These are phyloP conservation scores for Pseudopithomyces chartarum DNA, from an alignment of 2,329 filamentous ascomycete genomes.

Conservation along the genomic window DNA sequence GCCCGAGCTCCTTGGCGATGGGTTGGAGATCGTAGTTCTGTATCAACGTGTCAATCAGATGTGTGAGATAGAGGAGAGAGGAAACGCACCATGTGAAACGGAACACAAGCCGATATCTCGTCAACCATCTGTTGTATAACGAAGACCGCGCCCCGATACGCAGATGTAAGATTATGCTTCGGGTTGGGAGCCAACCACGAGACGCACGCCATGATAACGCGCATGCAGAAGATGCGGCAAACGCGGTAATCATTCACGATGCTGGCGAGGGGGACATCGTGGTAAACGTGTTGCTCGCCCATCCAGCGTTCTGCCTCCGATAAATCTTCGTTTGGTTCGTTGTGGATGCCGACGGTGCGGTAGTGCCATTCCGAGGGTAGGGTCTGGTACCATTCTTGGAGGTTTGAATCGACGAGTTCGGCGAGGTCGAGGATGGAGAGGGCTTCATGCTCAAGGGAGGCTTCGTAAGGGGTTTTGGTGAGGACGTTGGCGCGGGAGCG, in stretches of 20 bases:
- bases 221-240: slow-evolving; percentile 46
- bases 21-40: slow-evolving; percentile 42
- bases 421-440: slow-evolving; percentile 41
- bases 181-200: slow-evolving; percentile 27
- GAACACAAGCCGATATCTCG: slow-evolving; percentile 46
- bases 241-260: slow-evolving; percentile 50
- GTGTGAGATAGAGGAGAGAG: too few relatives aligned
- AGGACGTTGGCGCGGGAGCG: slow-evolving; percentile 41
- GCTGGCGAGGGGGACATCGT: slow-evolving; percentile 45
- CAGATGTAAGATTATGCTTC: slow-evolving; percentile 12
- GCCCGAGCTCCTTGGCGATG: slow-evolving; percentile 37
- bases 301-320: slow-evolving; percentile 39
- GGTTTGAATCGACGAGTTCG: slow-evolving; percentile 41
- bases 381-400: slow-evolving; percentile 44
- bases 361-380: slow-evolving; percentile 43
- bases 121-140: slow-evolving; percentile 46
- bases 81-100: slow-evolving; percentile 41
- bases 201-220: slow-evolving; percentile 45
- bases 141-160: slow-evolving; percentile 27
- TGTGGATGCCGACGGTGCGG: slow-evolving; percentile 36
- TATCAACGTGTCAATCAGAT: neutral
- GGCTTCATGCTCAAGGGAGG: slow-evolving; percentile 31
- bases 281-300: slow-evolving; percentile 47
- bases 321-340: slow-evolving; percentile 34
- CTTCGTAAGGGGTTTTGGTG: slow-evolving; percentile 27